Base-by-base conservation (phyloP, 2,329 filamentous ascomycete genomes). In the Fusarium longipes region DNA sequence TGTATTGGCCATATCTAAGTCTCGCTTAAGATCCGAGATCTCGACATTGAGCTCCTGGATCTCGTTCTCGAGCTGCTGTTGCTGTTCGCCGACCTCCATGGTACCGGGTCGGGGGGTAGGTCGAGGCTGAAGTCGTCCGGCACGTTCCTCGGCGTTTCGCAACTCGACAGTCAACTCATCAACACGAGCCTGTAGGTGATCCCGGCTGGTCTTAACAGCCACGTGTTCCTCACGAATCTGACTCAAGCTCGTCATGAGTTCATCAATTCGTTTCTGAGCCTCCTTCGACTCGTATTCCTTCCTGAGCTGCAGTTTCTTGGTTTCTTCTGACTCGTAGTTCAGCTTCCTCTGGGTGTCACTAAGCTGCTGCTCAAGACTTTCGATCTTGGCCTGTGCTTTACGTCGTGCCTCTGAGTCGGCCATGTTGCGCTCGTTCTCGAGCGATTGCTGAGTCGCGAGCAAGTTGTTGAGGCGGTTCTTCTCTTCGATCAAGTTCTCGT, bases 271-370 rank as follows among this genome's bases (percentile, higher is more conserved):
- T 78, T 93, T 96, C 77, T 97, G 93, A 49, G 87, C 89, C 76
- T 98, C 93, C 68, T 93, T 91, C 39, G 91, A 87, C 63, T 99
- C 96, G 66, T 92, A 97, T 74, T 98, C 95, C 73, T 96, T 93
- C 57, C 95, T 89, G 49, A 96, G 83, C 61, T 91, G 85, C 32
- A 91, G 82, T 77, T 96, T 95, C 83, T 94, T 96, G 68, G 85
- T 87, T 67, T 97, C 94, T 63, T 97, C 93, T 1, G 89, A 79
- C 74, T 97, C 94, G 25, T 93, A 89, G 4, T 90, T 88, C 4
- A 98, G 84, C 77, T 94, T 97, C 47, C 92, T 90, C 79, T 96
- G 96, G 1, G 89, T 90, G 4, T 88, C 86, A 52, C 86, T 86
- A 7, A 99, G 80, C 72, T 99, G 94, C 2, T 87, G 82, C 73